Percentiles rank a stretch among this genome's conserved stretches.
Conservation (phyloP, 139 green algal genomes). For the Micromonas commoda region DNA sequence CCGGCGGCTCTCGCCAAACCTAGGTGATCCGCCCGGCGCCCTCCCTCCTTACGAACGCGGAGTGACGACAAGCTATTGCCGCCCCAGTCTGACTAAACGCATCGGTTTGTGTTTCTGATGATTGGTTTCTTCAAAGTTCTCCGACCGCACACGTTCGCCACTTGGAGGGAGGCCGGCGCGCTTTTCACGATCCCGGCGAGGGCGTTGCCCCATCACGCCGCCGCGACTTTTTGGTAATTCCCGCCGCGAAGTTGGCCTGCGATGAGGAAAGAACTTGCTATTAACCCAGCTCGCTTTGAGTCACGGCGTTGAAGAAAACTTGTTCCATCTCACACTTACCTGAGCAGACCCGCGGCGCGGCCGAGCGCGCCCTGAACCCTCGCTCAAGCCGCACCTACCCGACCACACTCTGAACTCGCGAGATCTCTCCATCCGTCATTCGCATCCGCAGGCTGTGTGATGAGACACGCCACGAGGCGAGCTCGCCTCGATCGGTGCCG, state of each 20-base stretch:
- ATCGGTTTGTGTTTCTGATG: background rate
- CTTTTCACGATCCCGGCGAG: too few relatives aligned
- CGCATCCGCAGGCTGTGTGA: background rate
- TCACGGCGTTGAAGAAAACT: slow-evolving; percentile 24
- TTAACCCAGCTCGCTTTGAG: slow-evolving; percentile 30
- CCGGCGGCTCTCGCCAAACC: too few relatives aligned
- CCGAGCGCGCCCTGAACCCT: background rate
- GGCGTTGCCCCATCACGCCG: too few relatives aligned
- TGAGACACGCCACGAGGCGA: background rate
- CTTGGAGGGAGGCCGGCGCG: background rate
- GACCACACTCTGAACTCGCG: too few relatives aligned
- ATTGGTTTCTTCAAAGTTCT: background rate
- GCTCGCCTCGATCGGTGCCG: background rate
- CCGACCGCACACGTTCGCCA: background rate
- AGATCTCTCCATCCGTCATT: background rate
- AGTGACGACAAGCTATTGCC: background rate
- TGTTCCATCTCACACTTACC: slow-evolving; percentile 21
- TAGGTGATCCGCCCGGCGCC: too few relatives aligned
- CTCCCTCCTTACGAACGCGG: too few relatives aligned
- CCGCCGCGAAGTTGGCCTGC: too few relatives aligned
- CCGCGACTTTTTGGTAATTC: too few relatives aligned
- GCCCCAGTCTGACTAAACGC: background rate
- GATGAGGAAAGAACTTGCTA: slow-evolving; percentile 9
- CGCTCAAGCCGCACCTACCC: too few relatives aligned
- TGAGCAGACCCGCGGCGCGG: background rate